These are phyloP conservation scores for Dendryphion nanum DNA, from an alignment of 2,329 filamentous ascomycete genomes.

Conservation along the genomic window DNA sequence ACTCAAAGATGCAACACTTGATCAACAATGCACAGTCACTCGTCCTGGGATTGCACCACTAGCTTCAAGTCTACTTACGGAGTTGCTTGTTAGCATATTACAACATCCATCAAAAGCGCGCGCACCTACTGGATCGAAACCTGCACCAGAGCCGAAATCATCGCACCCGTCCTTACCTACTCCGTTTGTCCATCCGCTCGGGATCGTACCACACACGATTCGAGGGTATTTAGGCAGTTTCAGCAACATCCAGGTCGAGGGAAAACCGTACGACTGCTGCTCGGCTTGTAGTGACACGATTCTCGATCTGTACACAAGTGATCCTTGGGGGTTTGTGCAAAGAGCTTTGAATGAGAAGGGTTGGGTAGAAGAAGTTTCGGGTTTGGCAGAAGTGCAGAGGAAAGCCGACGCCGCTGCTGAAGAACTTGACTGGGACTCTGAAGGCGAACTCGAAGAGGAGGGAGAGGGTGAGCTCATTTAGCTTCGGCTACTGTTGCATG, in stretches of 20 bases:
- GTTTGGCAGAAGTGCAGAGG: slow-evolving; percentile 65
- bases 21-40: slow-evolving; percentile 97
- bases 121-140: slow-evolving; percentile 27
- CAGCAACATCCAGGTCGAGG: slow-evolving; percentile 70
- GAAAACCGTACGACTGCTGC: slow-evolving; percentile 75
- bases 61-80: slow-evolving; percentile 86
- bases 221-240: slow-evolving; percentile 75
- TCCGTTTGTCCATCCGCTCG: slow-evolving; percentile 59
- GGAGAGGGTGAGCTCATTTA: slow-evolving; percentile 56
- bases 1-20: slow-evolving; percentile 88
- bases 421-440: slow-evolving; percentile 59
- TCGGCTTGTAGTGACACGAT: slow-evolving; percentile 75
- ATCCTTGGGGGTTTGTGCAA: slow-evolving; percentile 76
- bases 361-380: slow-evolving; percentile 75
- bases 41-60: slow-evolving; percentile 89
- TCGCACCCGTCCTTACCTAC: slow-evolving; percentile 31
- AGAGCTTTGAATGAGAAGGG: slow-evolving; percentile 71
- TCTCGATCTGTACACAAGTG: slow-evolving; percentile 62
- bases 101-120: slow-evolving; percentile 59
- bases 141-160: slow-evolving; percentile 8
- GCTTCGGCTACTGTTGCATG: too few relatives aligned
- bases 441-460: slow-evolving; percentile 49
- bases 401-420: slow-evolving; percentile 46
- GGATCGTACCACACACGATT: slow-evolving; percentile 75
- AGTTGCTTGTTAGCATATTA: slow-evolving; percentile 80